These are phyloP conservation scores for Chloranthus sessilifolius DNA, from an alignment of 164 flowering plant species.

Conservation along the genomic window DNA sequence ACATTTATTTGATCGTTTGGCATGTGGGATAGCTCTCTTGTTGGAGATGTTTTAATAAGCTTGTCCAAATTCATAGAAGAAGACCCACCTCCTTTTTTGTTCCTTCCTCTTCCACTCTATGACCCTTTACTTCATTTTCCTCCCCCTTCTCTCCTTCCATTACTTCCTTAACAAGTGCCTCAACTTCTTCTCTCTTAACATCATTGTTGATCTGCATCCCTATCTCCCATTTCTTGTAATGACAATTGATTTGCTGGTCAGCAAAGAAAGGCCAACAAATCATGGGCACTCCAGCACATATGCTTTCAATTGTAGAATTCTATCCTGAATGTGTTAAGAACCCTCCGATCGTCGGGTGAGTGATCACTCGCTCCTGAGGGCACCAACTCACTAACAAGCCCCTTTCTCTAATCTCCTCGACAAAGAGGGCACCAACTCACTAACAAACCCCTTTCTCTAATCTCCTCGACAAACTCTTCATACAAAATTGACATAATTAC, in stretches of 20 bases:
- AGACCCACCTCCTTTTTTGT: conserved; percentile 7
- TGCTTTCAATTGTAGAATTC: conserved; percentile 15
- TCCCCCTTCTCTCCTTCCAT: conserved; percentile 14
- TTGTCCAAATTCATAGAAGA: conserved; percentile 15
- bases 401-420: no score
- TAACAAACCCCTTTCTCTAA: conserved; percentile 10
- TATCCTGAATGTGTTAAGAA: conserved; percentile 16
- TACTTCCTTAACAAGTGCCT: conserved; percentile 7
- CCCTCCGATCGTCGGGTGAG: conserved; percentile 11
- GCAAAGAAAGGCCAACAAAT: conserved; percentile 21
- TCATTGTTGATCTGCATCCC: conserved; percentile 6
- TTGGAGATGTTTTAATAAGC: no score
- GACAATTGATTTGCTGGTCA: conserved; percentile 14
- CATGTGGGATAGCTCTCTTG: no score
- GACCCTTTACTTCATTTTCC: conserved; percentile 17
- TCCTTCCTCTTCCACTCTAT: conserved; percentile 18
- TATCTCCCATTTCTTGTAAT: conserved; percentile 13
- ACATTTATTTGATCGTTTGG: no score
- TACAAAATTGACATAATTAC: no score
- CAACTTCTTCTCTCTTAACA: conserved; percentile 9
- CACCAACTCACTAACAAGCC: conserved; percentile 15
- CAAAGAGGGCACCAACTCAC: no score
- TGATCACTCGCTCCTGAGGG: conserved; percentile 13
- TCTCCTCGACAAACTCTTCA: conserved; percentile 11
- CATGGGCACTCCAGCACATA: conserved; percentile 15